Conservation (phyloP, 306 rosid genomes). For the Lotus japonicus region DNA sequence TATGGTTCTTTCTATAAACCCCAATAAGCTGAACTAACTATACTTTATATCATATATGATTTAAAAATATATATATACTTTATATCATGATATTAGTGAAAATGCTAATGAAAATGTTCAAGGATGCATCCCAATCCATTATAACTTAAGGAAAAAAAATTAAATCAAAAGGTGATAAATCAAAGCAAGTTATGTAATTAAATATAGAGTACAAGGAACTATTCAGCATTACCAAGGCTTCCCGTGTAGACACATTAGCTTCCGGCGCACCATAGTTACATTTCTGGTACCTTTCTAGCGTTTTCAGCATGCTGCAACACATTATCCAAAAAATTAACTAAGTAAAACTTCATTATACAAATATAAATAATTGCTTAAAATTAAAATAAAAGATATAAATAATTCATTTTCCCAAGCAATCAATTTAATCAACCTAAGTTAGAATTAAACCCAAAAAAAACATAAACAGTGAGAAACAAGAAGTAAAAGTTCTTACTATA, state of each 20-base stretch:
- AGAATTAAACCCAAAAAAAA: background rate
- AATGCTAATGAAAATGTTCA: no score
- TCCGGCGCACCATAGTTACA: conserved; percentile 97
- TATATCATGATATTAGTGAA: no score
- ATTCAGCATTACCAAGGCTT: conserved; percentile 76
- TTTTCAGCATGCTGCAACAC: conserved; percentile 83
- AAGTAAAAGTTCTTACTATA: background rate
- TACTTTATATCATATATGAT: no score
- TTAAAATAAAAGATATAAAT: no score
- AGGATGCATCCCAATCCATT: no score
- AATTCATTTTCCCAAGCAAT: no score
- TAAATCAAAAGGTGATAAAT: background rate
- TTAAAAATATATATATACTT: no score
- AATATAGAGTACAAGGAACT: no score
- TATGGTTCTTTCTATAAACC: no score
- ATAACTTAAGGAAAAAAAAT: background rate
- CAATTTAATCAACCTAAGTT: background rate
- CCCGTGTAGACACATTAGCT: conserved; percentile 72
- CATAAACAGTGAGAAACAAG: background rate
- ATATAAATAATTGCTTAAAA: background rate
- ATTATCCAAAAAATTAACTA: background rate
- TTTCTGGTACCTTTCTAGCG: conserved; percentile 99
- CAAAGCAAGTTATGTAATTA: background rate
- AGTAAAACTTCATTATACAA: background rate
- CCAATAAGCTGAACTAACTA: no score